These are phyloP conservation scores for Tricholoma flavovirens DNA, from an alignment of 768 basidiomycete genomes.

Conservation along the genomic window DNA sequence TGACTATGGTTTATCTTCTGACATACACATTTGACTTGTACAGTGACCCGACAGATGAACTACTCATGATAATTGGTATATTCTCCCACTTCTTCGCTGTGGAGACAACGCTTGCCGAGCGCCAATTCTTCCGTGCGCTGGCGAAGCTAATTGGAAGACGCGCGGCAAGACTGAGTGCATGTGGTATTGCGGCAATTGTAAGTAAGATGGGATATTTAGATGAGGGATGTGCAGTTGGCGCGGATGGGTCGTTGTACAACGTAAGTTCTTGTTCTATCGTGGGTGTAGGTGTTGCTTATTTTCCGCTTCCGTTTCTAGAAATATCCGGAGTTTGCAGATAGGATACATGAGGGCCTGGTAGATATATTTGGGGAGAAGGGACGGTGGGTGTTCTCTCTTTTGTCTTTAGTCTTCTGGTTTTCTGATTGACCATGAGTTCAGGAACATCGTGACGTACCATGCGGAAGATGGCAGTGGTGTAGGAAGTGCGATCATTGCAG, in stretches of 20 bases:
- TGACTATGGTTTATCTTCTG: background rate
- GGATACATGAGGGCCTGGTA: constrained; percentile 86
- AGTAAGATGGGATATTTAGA: constrained; percentile 93
- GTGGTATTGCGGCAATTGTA: constrained; percentile 95
- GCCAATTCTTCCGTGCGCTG: constrained; percentile 94
- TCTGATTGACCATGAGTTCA: constrained; percentile 16
- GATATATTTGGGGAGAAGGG: constrained; percentile 98
- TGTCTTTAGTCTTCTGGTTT: background rate
- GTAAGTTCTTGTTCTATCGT: constrained; percentile 37
- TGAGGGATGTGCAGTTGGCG: constrained; percentile 83
- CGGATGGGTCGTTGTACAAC: constrained; percentile 94
- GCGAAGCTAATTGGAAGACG: constrained; percentile 86
- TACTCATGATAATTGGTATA: constrained; percentile 94
- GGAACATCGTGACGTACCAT: constrained; percentile 72
- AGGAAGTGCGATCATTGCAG: constrained; percentile 93
- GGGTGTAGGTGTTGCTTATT: background rate
- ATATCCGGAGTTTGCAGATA: constrained; percentile 94
- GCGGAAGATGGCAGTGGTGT: constrained; percentile 93
- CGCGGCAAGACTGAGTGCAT: constrained; percentile 86
- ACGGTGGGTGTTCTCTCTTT: constrained; percentile 43
- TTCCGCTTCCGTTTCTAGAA: constrained; percentile 50
- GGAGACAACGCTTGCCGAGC: constrained; percentile 93
- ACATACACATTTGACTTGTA: background rate
- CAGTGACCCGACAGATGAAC: constrained; percentile 94
- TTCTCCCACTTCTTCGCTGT: constrained; percentile 96